These are phyloP conservation scores for Spirogloea muscicola DNA, from an alignment of 139 green algal genomes.

Conservation along the genomic window DNA sequence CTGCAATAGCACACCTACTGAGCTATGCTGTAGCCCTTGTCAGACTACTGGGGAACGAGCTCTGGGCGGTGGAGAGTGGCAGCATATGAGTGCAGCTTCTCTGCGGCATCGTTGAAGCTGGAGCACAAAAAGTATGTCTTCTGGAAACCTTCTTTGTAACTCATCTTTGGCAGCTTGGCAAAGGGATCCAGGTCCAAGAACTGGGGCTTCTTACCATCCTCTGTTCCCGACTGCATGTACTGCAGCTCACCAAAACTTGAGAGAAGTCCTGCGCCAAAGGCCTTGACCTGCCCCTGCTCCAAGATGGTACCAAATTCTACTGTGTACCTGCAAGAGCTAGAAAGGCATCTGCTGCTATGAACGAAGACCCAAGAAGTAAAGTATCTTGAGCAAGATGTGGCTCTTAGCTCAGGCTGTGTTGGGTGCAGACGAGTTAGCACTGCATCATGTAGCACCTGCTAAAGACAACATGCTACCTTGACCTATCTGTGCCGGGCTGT, in stretches of 20 bases:
- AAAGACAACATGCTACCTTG: too few species aligned
- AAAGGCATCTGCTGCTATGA: slow-evolving; percentile 37
- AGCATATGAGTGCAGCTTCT: slow-evolving; percentile 38
- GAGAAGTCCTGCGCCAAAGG: slow-evolving; percentile 67
- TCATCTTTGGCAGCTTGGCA: slow-evolving; percentile 70
- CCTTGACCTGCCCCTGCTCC: slow-evolving; percentile 59
- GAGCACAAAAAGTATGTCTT: slow-evolving; percentile 73
- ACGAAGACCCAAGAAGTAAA: too few species aligned
- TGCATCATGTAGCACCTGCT: too few species aligned
- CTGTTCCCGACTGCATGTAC: slow-evolving; percentile 61
- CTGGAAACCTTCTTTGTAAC: slow-evolving; percentile 91
- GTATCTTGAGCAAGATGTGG: too few species aligned
- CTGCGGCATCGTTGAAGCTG: slow-evolving; percentile 66
- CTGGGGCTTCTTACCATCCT: slow-evolving; percentile 41
- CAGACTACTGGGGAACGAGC: too few species aligned
- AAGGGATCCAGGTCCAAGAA: slow-evolving; percentile 73
- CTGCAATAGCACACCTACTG: too few species aligned
- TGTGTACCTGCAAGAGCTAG: slow-evolving; percentile 62
- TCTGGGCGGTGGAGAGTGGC: too few species aligned
- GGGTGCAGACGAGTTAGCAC: too few species aligned
- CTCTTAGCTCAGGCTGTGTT: too few species aligned
- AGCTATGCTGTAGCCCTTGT: too few species aligned
- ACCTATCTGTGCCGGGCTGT: too few species aligned
- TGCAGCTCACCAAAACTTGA: slow-evolving; percentile 80
- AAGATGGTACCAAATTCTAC: slow-evolving; percentile 90